Evolutionary conservation across 306 rosid species (phyloP), one percentile per base, ranked within the genome.

Genomic region (Cicer yamashitae): DNA sequence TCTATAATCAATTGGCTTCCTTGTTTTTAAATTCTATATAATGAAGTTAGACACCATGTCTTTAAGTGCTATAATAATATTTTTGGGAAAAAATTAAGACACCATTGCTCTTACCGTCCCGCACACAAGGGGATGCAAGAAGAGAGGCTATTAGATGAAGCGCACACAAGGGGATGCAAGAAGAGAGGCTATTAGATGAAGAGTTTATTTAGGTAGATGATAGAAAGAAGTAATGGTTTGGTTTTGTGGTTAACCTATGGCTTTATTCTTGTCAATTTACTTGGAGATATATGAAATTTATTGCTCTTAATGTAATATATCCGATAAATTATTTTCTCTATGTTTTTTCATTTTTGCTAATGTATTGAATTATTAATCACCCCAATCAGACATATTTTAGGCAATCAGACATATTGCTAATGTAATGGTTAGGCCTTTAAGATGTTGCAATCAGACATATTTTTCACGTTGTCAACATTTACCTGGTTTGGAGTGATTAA

Each of bases 391-490:
- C 67, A 8, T 56, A 44, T 34, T 41, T 17, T 73, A 46, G 75
- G 82, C 30, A 62, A 56, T 75, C 18, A 8, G 17, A 7, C 67
- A 8, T 56, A 44, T 34, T 41, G n/a, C n/a, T n/a, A n/a, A n/a
- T n/a, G n/a, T n/a, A n/a, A n/a, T n/a, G n/a, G 40, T 40, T 54
- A 46, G 75, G 64, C 43, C 60, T 25, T 34, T 74, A 56, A 30
- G 74, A 77, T 71, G 78, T 62, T 79, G 82, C 30, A 62, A 56
- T 75, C 18, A 8, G 17, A 7, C 67, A 8, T 56, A 44, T 34
- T 41, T 17, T 73, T 71, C 74, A 40, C 18, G 53, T 51, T 80
- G 20, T 50, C 39, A 51, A 59, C 4, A 25, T 44, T 77, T 66
- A 34, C 50, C 52, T 14, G 54, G 64, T 9, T 39, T 18, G 52